Base-by-base conservation (phyloP, 176 grass and related monocot species). In the Luzula sylvatica region DNA sequence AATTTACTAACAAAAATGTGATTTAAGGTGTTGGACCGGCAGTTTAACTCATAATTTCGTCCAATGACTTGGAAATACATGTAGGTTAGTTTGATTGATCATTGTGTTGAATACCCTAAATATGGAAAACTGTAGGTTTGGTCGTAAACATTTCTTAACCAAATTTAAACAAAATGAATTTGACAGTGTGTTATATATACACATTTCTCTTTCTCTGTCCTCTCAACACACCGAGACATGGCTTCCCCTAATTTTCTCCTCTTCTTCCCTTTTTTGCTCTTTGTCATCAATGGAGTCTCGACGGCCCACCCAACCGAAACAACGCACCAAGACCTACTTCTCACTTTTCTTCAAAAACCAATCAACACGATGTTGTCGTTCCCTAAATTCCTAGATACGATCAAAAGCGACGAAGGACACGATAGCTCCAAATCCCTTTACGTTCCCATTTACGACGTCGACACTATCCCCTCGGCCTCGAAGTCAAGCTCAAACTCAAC, bases 391-490 rank as follows among this genome's bases (percentile, higher is more conserved):
- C 28, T 46, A 21, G 47, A 23, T 18, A 17, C 5, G 5, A 15
- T 14, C 46, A 38, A 4, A 45, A 8, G 66, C 45, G 17, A 35
- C 44, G n/a, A n/a, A n/a, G n/a, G n/a, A n/a, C n/a, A n/a, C 7
- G 5, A 52, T 64, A 3, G 67, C 3, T 9, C 3, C 8, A 56
- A 65, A 12, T 50, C 64, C 28, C 64, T 87, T 18, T 74, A 66
- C 57, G 12, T 87, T 65, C 74, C 73, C 42, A 46, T 94, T 18
- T 35, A 72, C 47, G 74, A 76, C 63, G 77, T 70, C 45, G 45
- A 85, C 65, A 49, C 46, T 52, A 53, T 79, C 39, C 57, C 56
- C 11, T 44, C 56, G 14, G 13, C 56, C 52, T 60, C 72, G 6
- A 40, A 26, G 38, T 48, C n/a, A n/a, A n/a, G n/a, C n/a, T n/a